These are phyloP conservation scores for Tanacetum coccineum DNA, from an alignment of 129 eudicot genomes.

Conservation along the genomic window DNA sequence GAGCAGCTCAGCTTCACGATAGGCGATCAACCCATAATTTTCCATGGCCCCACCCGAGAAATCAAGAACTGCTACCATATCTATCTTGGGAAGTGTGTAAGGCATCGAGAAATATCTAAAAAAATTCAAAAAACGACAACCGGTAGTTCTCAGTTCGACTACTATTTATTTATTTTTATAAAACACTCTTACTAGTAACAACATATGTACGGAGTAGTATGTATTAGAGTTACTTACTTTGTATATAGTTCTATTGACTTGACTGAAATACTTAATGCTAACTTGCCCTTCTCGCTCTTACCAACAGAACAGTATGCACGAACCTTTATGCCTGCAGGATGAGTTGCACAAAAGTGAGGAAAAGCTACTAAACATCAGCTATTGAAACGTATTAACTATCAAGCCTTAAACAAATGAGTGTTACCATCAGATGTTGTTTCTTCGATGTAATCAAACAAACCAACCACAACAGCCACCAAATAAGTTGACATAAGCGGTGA, in stretches of 20 bases:
- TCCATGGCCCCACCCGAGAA: slow-evolving; percentile 63
- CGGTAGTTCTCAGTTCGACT: slow-evolving; percentile 1
- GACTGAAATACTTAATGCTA: slow-evolving; percentile 41
- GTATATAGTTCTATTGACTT: too few relatives aligned
- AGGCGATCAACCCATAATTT: slow-evolving; percentile 48
- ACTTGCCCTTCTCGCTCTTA: slow-evolving; percentile 38
- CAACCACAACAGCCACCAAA: slow-evolving; percentile 60
- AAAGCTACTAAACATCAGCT: slow-evolving; percentile 6
- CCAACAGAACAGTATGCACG: slow-evolving; percentile 60
- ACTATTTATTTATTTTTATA: too few relatives aligned
- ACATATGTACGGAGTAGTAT: neutral
- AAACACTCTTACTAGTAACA: too few relatives aligned
- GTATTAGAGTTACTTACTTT: slow-evolving; percentile 30
- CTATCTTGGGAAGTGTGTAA: slow-evolving; percentile 52
- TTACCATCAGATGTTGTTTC: slow-evolving; percentile 45
- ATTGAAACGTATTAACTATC: neutral
- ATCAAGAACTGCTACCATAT: slow-evolving; percentile 60
- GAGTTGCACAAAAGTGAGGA: neutral
- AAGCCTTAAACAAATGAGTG: neutral
- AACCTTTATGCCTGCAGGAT: slow-evolving; percentile 42
- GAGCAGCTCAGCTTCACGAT: slow-evolving; percentile 44
- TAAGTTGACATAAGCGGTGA: slow-evolving; percentile 61
- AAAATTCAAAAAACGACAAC: slow-evolving; percentile 1
- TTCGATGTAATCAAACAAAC: slow-evolving; percentile 49
- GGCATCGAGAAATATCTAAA: slow-evolving; percentile 53